Evolutionary conservation across 305 asterid species (phyloP), one percentile per base, ranked within the genome.

Genomic region (Ilex paraguariensis): DNA sequence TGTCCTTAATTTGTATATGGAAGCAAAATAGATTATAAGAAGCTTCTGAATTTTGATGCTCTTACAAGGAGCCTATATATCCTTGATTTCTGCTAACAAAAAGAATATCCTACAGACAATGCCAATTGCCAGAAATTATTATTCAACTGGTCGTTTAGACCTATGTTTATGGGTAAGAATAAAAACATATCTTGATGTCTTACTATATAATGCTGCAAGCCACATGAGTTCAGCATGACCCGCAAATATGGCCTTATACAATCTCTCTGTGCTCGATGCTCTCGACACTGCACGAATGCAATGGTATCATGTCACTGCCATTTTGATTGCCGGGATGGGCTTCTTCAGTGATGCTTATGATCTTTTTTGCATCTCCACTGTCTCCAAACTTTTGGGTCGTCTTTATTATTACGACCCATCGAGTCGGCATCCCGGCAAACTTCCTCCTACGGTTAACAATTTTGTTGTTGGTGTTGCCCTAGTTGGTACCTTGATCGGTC

Each of bases 401-500:
- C 59, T 55, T 30, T 55, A 55, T 31, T 55, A 55, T 31, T 31
- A 17, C 32, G 39, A 31, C 14, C 36, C 31, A 17, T 6, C 13
- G 11, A 55, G 13, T 9, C 13, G 13, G 9, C 9, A 50, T 5
- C 59, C 59, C 39, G 59, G 59, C 4, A 30, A 16, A 7, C 59
- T 55, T 10, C 59, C 59, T 13, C 31, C 5, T 10, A 15, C 0
- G 11, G 59, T 55, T 13, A 55, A 55, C 59, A 55, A 7, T 14
- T 7, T 13, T 14, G 59, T 55, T 10, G 16, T 13, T 13, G 59
- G 59, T 6, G 59, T 55, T 10, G 59, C 59, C 6, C 72, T 82
- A 0, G 82, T 85, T 40, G 93, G 93, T 2, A 85, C 93, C 4
- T 81, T 16, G 90, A 90, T 21, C 28, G 28, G 28, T 21, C 28